Evolutionary conservation across 208 protist species (phyloP).

Genomic region (Spongospora subterranea): DNA sequence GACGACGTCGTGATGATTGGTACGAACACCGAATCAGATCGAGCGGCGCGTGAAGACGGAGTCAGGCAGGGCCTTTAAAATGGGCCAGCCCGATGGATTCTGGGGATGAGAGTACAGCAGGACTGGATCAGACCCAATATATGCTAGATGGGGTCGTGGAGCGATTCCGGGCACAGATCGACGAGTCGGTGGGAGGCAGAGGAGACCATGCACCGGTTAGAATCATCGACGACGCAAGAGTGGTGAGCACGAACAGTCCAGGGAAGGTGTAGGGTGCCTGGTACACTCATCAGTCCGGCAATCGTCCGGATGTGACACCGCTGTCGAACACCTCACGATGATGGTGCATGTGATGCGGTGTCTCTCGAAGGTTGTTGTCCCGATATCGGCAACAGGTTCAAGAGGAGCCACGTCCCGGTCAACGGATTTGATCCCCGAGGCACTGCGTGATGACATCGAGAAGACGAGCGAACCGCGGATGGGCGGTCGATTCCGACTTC

Average conservation of each 20-base stretch:
- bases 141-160: background rate
- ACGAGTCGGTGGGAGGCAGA: background rate
- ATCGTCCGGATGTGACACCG: background rate
- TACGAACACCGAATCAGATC: background rate
- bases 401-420: background rate
- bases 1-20: background rate
- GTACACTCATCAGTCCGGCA: background rate
- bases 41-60: background rate
- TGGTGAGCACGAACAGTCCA: background rate
- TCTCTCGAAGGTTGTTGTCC: background rate
- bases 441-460: background rate
- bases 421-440: background rate
- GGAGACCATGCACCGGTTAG: background rate
- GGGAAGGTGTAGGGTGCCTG: background rate
- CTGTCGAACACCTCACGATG: background rate
- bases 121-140: background rate
- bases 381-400: background rate
- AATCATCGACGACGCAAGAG: background rate
- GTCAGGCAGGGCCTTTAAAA: background rate
- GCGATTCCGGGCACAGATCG: background rate
- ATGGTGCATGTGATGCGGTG: background rate
- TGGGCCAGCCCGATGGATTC: background rate
- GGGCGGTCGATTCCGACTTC: background rate
- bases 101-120: conserved; percentile 10
- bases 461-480: background rate